A percentile compares a stretch with the other conserved stretches of the same genome.
phyloP scores from a whole-genome alignment of 768 basidiomycete species.

The Agrocybe pediades region DNA sequence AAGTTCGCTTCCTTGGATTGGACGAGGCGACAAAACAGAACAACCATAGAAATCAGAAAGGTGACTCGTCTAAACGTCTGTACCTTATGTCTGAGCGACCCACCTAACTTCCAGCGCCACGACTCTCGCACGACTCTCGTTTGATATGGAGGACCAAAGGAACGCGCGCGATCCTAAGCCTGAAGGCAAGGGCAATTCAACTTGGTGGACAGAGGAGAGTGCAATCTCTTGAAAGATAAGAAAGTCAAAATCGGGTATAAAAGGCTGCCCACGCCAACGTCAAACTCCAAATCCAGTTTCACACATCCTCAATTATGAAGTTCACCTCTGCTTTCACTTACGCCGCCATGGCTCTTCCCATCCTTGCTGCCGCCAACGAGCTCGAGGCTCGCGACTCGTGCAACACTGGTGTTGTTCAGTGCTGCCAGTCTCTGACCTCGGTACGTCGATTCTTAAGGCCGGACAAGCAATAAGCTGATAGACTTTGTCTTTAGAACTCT shows the following conservation, averaged over 20 bases:
- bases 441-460: not conserved
- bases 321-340: slow-evolving; percentile 3
- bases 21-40: too few species aligned
- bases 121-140: too few species aligned
- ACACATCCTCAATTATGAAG: not conserved
- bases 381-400: slow-evolving; percentile 3
- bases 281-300: not conserved
- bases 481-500: not conserved
- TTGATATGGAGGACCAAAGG: too few species aligned
- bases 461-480: not conserved
- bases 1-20: too few species aligned
- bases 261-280: not conserved
- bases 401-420: slow-evolving; percentile 10
- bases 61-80: too few species aligned
- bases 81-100: too few species aligned
- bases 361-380: slow-evolving; percentile 11
- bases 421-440: slow-evolving; percentile 2
- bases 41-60: too few species aligned
- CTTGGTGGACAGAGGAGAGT: too few species aligned
- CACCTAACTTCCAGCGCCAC: too few species aligned
- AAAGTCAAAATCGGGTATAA: not conserved
- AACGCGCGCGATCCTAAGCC: too few species aligned
- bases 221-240: too few species aligned
- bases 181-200: too few species aligned
- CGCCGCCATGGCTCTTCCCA: slow-evolving; percentile 5